These are phyloP conservation scores for Neostapfia colusana DNA, from an alignment of 176 grass and related monocot genomes.

Conservation along the genomic window DNA sequence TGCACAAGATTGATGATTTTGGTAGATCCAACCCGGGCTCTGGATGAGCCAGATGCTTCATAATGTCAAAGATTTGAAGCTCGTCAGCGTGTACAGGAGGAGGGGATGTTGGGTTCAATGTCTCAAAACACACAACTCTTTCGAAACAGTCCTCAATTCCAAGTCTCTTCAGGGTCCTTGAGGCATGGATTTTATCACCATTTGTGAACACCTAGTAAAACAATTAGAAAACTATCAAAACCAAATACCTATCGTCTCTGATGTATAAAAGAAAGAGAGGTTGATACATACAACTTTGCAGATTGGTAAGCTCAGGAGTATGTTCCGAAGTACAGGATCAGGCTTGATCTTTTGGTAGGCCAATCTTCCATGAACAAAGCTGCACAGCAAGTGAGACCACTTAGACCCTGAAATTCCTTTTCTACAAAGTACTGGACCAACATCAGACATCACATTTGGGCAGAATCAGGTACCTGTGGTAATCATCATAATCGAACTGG, in stretches of 20 bases:
- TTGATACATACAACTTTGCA: conserved; percentile 70
- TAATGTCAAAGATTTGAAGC: conserved; percentile 66
- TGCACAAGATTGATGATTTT: conserved; percentile 72
- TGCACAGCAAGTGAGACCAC: conserved; percentile 24
- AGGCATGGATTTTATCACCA: conserved; percentile 69
- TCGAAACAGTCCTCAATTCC: conserved; percentile 89
- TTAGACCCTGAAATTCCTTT: not conserved
- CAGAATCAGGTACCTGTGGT: conserved; percentile 56
- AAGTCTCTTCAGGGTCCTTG: conserved; percentile 69
- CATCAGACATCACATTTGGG: not conserved
- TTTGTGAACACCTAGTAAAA: conserved; percentile 77
- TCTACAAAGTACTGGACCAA: not conserved
- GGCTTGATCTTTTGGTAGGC: conserved; percentile 77
- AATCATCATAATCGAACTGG: conserved; percentile 73
- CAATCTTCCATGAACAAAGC: conserved; percentile 85
- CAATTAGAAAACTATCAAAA: not conserved
- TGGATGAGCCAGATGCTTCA: conserved; percentile 54
- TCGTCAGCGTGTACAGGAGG: not conserved
- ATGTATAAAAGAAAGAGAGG: not conserved
- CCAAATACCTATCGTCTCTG: not conserved
- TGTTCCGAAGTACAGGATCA: conserved; percentile 67
- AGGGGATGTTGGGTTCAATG: conserved; percentile 52
- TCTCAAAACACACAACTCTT: conserved; percentile 84
- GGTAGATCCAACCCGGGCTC: conserved; percentile 55
- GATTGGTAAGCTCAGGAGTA: conserved; percentile 75